phyloP scores from a whole-genome alignment of 23 red algal species.

The Pyropia yezoensis region DNA sequence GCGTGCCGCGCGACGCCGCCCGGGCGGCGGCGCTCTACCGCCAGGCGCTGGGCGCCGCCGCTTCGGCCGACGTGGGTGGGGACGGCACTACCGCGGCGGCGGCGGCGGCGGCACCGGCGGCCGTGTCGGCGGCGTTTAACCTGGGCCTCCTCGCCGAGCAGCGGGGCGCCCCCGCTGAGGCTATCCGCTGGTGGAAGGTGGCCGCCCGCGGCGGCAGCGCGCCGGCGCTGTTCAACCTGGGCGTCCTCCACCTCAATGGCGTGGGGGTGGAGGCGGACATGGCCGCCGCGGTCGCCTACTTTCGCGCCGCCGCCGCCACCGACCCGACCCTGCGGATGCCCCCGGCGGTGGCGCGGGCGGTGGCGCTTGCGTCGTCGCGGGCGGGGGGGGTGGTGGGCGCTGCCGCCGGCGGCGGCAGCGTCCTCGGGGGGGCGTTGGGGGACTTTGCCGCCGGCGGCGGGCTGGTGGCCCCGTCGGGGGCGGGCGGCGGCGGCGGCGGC shows the following conservation, averaged over 20 bases:
- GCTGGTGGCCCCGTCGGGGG: constrained; percentile 13
- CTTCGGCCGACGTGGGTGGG: constrained; percentile 21
- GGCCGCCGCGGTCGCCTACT: constrained; percentile 42
- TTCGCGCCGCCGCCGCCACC: constrained; percentile 30
- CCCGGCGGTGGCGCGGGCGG: constrained; percentile 10
- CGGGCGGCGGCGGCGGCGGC: constrained; percentile 6
- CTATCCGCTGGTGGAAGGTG: constrained; percentile 60
- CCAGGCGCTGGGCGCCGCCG: constrained; percentile 33
- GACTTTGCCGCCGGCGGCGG: too few relatives aligned
- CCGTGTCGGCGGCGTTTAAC: constrained; percentile 50
- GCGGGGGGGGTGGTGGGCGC: constrained; percentile 7
- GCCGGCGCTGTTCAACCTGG: constrained; percentile 74
- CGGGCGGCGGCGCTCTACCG: constrained; percentile 24
- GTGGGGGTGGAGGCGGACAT: constrained; percentile 59
- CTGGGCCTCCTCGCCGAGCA: constrained; percentile 66
- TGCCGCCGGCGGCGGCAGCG: constrained; percentile 8
- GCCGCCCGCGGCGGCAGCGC: constrained; percentile 48
- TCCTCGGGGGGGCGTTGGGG: constrained; percentile 8
- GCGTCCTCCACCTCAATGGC: constrained; percentile 70
- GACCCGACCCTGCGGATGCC: constrained; percentile 56
- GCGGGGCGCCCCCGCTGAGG: constrained; percentile 34
- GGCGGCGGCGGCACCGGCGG: constrained; percentile 4
- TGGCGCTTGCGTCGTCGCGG: constrained; percentile 18
- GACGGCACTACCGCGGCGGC: constrained; percentile 18
- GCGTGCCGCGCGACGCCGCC: constrained; percentile 26